Evolutionary conservation across 2,329 filamentous ascomycete species (phyloP), one percentile per base, ranked within the genome.

Genomic region (Arthroderma sp.): DNA sequence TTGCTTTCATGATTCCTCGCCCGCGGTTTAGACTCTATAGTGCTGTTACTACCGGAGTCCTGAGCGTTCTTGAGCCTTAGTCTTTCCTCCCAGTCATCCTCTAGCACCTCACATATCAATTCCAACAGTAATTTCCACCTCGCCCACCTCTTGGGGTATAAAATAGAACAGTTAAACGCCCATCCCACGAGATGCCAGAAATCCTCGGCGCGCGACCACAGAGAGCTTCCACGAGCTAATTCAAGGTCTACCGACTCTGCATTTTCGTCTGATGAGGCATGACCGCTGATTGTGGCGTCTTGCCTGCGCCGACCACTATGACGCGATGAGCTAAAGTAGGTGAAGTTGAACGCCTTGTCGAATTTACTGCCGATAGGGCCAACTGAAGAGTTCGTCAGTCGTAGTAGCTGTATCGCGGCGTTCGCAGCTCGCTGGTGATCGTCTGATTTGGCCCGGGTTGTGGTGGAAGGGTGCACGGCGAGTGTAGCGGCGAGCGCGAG

Each of bases 131-230:
- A 64, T 53, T 74, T 78, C 87, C 88, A 96, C 56, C 80, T 74
- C 41, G 71, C 73, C 89, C 91, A 96, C 15, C 89, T 74, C 36
- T 75, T 72, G 1, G 78, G 78, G 53, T 89, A 72, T 30, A 74
- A 61, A 1, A 83, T 73, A 42, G 85, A 88, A 65, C 89, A 96
- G 58, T 89, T 91, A 61, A 96, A 87, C 0, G 85, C 83, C 91
- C 91, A 96, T 3, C 89, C 91, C 0, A 91, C 74, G 0, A 85
- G 76, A 36, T 80, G 75, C 86, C 91, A 98, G 55, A 96, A 93
- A 57, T 94, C 85, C 49, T 84, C 79, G 1, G 82, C 84, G n/a
- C 77, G 74, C 10, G 67, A 68, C 77, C 84, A 94, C 1, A 95
- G 50, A 29, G 82, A 81, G 37, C 78, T 72, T 9, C 73, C 67